Base-by-base conservation (phyloP, 2,329 filamentous ascomycete genomes). In the Diaporthe australafricana region DNA sequence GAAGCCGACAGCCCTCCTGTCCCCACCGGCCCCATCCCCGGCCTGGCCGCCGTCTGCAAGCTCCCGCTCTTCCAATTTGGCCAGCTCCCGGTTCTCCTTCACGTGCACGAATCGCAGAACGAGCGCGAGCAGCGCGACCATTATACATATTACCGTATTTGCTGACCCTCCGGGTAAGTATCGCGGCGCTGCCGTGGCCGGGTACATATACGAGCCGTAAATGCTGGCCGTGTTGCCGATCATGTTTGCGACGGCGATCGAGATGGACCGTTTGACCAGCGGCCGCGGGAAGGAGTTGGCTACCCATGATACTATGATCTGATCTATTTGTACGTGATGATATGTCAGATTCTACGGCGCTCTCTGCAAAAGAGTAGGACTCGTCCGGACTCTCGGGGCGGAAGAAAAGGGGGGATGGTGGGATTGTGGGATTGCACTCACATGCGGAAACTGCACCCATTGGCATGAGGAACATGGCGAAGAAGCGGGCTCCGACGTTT, bases 211-310 rank as follows among this genome's bases (percentile, higher is more conserved):
- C 6, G 81, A 82, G 17, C 80, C 81, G 63, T 87, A 87, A 48
- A 87, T 85, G 62, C 81, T 84, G 0, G 84, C 84, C 11, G 80
- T 87, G 78, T 92, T 92, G 0, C 91, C 92, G 52, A 94, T 83
- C 75, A 92, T 81, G 77, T 93, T 92, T 60, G 91, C 82, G n/a
- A 93, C 85, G 11, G 91, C 89, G 66, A 94, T 91, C 5, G 87
- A 87, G 2, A 88, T 87, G 5, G 92, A 92, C 2, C 91, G 87
- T 60, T 92, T 90, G 2, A 90, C 91, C 2, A 92, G 80, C 1
- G 92, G 91, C 79, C 92, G 93, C 0, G 92, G 91, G 45, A 94
- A 87, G 11, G 92, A 91, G 74, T 93, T 93, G 4, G 90, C 89
- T 42, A 94, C 90, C 76, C 87, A 88, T 0, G 91, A 89, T 56